Conservation (phyloP, 257 asterid genomes). For the Nicotiana tabacum region DNA sequence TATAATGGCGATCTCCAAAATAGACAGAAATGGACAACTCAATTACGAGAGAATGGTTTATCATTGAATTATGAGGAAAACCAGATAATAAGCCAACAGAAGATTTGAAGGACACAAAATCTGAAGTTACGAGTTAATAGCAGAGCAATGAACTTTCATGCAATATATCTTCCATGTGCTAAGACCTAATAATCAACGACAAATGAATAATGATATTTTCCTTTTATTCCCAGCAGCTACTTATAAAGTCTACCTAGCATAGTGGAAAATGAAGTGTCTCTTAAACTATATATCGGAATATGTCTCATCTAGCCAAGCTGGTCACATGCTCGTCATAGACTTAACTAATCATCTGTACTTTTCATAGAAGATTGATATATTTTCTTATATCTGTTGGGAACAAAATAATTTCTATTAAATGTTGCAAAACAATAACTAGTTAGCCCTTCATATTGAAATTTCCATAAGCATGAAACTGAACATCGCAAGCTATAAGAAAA, state of each 20-base stretch:
- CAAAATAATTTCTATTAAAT: neutral
- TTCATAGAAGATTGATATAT: neutral
- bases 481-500: neutral
- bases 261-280: constrained; percentile 5
- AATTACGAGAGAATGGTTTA: too few species aligned
- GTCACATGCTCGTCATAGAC: neutral
- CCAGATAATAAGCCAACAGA: neutral
- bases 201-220: constrained; percentile 6
- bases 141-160: neutral
- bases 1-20: too few species aligned
- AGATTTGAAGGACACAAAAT: neutral
- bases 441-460: neutral
- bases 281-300: neutral
- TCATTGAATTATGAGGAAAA: neutral
- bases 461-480: neutral
- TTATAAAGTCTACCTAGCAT: neutral
- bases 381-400: neutral
- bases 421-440: neutral
- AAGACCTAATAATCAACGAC: constrained; percentile 3
- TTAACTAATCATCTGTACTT: neutral
- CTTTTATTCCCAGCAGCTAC: neutral
- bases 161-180: neutral
- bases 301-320: neutral
- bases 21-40: too few species aligned
- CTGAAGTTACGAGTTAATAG: neutral